Evolutionary conservation across 2,329 filamentous ascomycete species (phyloP).

Genomic region (Endoconidiophora polonica): DNA sequence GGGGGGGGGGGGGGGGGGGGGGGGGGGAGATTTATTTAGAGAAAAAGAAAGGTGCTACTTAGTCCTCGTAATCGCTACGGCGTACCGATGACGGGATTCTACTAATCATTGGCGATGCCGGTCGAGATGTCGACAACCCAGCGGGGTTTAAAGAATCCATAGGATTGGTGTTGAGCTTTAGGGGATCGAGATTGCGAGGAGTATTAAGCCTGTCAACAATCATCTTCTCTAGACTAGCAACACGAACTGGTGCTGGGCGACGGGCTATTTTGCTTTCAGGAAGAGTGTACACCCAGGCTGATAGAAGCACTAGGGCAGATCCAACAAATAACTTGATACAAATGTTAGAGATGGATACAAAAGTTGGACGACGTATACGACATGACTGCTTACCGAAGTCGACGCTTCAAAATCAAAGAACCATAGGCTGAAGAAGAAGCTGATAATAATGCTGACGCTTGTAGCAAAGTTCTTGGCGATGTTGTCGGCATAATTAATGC

Average conservation of each 20-base stretch:
- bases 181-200: slow-evolving; percentile 15
- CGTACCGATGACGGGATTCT: slow-evolving; percentile 9
- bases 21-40: no score
- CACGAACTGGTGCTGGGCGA: slow-evolving; percentile 48
- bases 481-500: slow-evolving; percentile 36
- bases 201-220: slow-evolving; percentile 35
- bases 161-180: slow-evolving; percentile 10
- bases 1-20: no score
- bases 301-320: slow-evolving; percentile 58
- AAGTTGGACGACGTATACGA: neutral
- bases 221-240: slow-evolving; percentile 64
- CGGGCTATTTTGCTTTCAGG: slow-evolving; percentile 35
- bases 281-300: slow-evolving; percentile 72
- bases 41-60: neutral
- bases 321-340: slow-evolving; percentile 58
- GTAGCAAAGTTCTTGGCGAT: slow-evolving; percentile 91
- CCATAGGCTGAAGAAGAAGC: slow-evolving; percentile 67
- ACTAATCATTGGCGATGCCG: slow-evolving; percentile 12
- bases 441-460: slow-evolving; percentile 78
- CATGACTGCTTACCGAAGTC: slow-evolving; percentile 40
- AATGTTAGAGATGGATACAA: neutral
- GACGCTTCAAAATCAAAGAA: slow-evolving; percentile 71
- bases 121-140: slow-evolving; percentile 9
- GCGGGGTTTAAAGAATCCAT: slow-evolving; percentile 9
- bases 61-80: slow-evolving; percentile 9